These are phyloP conservation scores for Marchantia paleacea DNA, from an alignment of 225 moss, liverwort and hornwort genomes.

Conservation along the genomic window DNA sequence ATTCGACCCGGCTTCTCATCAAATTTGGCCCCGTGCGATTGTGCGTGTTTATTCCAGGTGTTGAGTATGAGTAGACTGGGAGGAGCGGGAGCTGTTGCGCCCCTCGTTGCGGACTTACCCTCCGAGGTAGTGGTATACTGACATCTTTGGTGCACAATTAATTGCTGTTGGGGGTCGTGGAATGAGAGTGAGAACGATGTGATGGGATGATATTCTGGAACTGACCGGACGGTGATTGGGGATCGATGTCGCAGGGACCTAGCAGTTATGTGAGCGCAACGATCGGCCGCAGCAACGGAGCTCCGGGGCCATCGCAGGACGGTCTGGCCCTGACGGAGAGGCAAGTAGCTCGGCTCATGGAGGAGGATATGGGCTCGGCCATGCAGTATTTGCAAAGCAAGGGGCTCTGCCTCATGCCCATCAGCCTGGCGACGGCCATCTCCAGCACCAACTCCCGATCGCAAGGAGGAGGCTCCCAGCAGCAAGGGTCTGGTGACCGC, in stretches of 20 bases:
- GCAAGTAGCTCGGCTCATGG: constrained; percentile 96
- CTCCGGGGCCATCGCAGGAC: constrained; percentile 60
- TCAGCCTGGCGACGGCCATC: constrained; percentile 91
- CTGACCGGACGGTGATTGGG: neutral
- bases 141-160: constrained; percentile 6
- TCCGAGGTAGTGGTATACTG: constrained; percentile 70
- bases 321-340: constrained; percentile 87
- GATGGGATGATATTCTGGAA: neutral
- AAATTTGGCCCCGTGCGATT: neutral
- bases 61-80: constrained; percentile 98
- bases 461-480: constrained; percentile 37
- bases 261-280: constrained; percentile 70
- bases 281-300: constrained; percentile 59
- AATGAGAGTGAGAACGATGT: neutral
- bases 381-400: constrained; percentile 99
- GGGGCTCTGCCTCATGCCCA: constrained; percentile 95
- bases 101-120: constrained; percentile 74
- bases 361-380: constrained; percentile 96
- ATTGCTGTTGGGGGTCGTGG: neutral
- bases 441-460: constrained; percentile 65
- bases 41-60: constrained; percentile 50
- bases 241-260: constrained; percentile 49
- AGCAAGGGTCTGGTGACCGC: constrained; percentile 37
- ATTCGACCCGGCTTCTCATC: neutral
- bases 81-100: constrained; percentile 90